Conservation (phyloP, 371 early-diverging fungal species). For the Quaeritorhiza haematococci region DNA sequence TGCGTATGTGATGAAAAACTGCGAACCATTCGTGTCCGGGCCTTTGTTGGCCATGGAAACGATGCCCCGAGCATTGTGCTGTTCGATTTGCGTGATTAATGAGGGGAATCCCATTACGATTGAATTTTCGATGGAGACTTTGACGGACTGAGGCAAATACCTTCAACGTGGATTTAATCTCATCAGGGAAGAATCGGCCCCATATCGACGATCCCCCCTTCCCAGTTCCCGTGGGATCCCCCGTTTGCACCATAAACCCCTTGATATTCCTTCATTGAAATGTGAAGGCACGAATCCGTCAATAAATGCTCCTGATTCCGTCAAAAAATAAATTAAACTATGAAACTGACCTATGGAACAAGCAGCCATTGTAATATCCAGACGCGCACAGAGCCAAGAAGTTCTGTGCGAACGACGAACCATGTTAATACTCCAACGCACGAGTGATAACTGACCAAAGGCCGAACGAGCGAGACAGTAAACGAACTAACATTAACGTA, state of each 20-base stretch:
- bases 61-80: slow-evolving; percentile 85
- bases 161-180: slow-evolving; percentile 76
- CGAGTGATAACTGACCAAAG: background rate
- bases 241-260: slow-evolving; percentile 89
- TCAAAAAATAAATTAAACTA: background rate
- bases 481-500: slow-evolving; percentile 20
- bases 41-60: slow-evolving; percentile 93
- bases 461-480: background rate
- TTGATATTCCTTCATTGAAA: slow-evolving; percentile 61
- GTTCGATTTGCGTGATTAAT: background rate
- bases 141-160: slow-evolving; percentile 30
- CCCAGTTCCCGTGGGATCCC: slow-evolving; percentile 81
- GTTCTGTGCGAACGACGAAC: slow-evolving; percentile 52
- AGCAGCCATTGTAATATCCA: slow-evolving; percentile 82
- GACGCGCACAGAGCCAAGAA: slow-evolving; percentile 91
- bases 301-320: background rate
- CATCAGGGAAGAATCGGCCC: slow-evolving; percentile 82
- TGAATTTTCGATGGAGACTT: slow-evolving; percentile 5
- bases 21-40: slow-evolving; percentile 85
- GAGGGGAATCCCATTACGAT: background rate
- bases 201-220: slow-evolving; percentile 86
- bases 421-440: background rate
- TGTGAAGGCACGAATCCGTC: background rate
- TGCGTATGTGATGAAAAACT: slow-evolving; percentile 88
- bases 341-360: slow-evolving; percentile 58